Conservation (phyloP, 83 land plant species). For the Larix sibirica region DNA sequence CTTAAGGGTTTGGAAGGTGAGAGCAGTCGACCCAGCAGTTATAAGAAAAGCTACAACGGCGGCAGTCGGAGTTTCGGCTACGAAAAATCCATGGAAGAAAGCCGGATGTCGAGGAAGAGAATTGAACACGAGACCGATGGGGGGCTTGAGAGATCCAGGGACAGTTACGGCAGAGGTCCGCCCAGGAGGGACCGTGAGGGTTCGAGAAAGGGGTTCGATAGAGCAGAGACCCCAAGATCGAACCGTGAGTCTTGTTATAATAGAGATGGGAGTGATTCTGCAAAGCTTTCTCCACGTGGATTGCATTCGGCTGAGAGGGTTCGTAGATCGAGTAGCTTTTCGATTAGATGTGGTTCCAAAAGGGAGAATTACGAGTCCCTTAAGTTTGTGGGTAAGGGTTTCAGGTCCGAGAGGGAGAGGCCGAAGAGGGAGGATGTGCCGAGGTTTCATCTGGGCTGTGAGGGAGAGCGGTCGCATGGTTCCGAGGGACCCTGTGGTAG, state of each 20-base stretch:
- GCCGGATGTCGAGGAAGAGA: constrained; percentile 38
- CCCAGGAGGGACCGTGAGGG: constrained; percentile 3
- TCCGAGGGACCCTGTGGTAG: constrained; percentile 9
- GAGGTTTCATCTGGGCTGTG: no score
- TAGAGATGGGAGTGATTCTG: background rate
- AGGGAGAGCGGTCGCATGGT: background rate
- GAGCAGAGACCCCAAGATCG: constrained; percentile 9
- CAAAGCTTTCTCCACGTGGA: constrained; percentile 14
- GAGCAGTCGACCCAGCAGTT: background rate
- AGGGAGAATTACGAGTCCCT: constrained; percentile 34
- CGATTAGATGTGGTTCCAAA: constrained; percentile 11
- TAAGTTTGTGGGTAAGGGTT: constrained; percentile 46
- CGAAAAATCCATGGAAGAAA: constrained; percentile 32
- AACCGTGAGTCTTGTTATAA: constrained; percentile 3
- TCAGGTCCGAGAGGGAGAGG: constrained; percentile 71
- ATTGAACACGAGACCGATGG: constrained; percentile 42
- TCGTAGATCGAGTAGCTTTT: constrained; percentile 50
- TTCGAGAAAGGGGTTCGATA: constrained; percentile 42
- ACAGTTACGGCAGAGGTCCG: constrained; percentile 6
- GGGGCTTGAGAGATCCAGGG: constrained; percentile 21
- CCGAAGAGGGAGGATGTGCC: constrained; percentile 45
- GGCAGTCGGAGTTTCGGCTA: constrained; percentile 26
- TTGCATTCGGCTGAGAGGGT: constrained; percentile 17
- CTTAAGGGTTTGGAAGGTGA: constrained; percentile 20
- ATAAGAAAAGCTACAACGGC: constrained; percentile 19